Evolutionary conservation across 306 rosid genomes (phyloP).

Genomic region (Notholithocarpus densiflorus): DNA sequence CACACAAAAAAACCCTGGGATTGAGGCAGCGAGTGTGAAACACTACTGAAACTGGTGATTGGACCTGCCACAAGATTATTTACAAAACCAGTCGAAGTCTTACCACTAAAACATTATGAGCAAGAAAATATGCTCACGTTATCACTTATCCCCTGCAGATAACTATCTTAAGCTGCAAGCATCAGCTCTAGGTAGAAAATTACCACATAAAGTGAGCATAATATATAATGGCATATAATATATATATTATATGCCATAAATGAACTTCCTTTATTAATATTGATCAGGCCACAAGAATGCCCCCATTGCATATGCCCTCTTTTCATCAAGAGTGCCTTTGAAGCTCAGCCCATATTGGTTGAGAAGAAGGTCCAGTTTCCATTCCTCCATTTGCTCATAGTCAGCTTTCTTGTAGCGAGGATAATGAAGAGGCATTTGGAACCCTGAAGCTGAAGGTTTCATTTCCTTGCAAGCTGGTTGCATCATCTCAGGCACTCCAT

Average conservation of each 20-base stretch:
- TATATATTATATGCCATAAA: neutral
- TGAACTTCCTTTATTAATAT: conserved; percentile 1
- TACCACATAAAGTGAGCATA: neutral
- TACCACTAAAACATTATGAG: neutral
- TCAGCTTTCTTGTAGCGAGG: conserved; percentile 63
- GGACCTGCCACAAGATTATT: no score
- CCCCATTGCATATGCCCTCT: conserved; percentile 63
- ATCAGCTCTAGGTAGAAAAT: no score
- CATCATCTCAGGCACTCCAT: neutral
- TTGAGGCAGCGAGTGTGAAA: no score
- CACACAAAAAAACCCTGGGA: no score
- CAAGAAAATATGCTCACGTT: neutral
- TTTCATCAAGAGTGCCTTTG: conserved; percentile 47
- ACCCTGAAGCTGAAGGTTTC: conserved; percentile 32
- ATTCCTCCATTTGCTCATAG: conserved; percentile 76
- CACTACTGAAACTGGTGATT: no score
- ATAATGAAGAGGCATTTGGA: conserved; percentile 82
- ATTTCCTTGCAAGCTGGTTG: neutral
- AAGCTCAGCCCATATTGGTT: conserved; percentile 55
- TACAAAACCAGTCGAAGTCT: neutral
- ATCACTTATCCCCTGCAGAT: neutral
- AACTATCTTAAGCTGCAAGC: neutral
- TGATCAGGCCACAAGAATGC: conserved; percentile 79
- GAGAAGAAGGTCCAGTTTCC: conserved; percentile 68
- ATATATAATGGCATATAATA: no score